Base-by-base conservation (phyloP, 306 rosid species). In the Lithocarpus polystachyus region DNA sequence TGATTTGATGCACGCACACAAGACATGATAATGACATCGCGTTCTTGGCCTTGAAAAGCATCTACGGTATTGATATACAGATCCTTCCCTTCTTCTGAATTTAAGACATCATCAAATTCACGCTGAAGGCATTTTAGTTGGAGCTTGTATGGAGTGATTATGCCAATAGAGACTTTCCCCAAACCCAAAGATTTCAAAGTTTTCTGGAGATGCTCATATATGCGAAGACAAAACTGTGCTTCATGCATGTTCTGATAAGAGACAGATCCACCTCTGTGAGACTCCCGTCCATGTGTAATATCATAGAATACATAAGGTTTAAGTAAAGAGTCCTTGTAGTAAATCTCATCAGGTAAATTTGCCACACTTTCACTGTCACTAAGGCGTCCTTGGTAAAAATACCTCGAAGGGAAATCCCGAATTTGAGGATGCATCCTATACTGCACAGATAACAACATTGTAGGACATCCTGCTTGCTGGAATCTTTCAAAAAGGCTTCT, bases 21-120 rank as follows among this genome's bases (percentile, higher is more conserved):
- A 40, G 99, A 95, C 98, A 95, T 95, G 72, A 95, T 95, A 65
- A 95, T 95, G 79, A 95, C 98, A 82, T 95, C 99, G 15, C 99
- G 91, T 75, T 95, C 99, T 86, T 95, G 99, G 67, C 99, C 99
- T 86, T 95, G 99, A 86, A 95, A 95, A 72, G 99, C 99, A 85
- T 95, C 99, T 7, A 95, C 99, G 10, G 99, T 95, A 82, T 95
- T 95, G 76, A 95, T 93, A 76, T 95, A 95, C 69, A 95, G 24
- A 75, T 95, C 98, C 80, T 93, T 95, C 77, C 99, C 99, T 79
- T 92, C 99, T 77, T 95, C 99, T 53, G 99, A 88, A 68, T 88
- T 93, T 64, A 95, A 79, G 76, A 89, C 97, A 80, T 87, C 98
- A 75, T 90, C 98, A 71, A 93, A 95, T 86, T 91, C 98, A 4